Evolutionary conservation across 2,329 filamentous ascomycete genomes (phyloP), one percentile per base, ranked within the genome.

Genomic region (Penicillium sp.): DNA sequence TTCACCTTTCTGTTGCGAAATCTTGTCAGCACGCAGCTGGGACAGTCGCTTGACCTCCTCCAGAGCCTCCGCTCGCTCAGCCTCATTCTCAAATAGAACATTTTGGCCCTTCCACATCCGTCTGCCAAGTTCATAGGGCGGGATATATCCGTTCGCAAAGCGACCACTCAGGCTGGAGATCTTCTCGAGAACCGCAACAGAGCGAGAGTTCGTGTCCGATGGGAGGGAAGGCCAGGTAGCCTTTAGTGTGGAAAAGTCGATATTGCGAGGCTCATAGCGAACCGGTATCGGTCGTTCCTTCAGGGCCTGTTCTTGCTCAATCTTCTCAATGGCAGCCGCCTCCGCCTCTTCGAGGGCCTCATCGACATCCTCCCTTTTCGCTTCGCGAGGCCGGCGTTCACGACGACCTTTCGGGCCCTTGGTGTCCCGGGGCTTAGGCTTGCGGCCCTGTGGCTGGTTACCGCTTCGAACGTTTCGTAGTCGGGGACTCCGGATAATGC

Each of bases 221-320:
- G 73, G 71, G 7, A 75, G 51, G 23, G 71, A 64, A 17, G 73
- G 73, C 73, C 73, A 75, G 9, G 71, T 75, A 23, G 71, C 62
- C 43, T 59, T 65, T 47, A 75, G 41, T 29, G 61, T 66, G 13
- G 66, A 62, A 24, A 67, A 57, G 27, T 63, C 60, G 50, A 71
- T 68, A 4, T 65, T 55, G 17, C 65, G 55, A 12, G 73, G 73
- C 34, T 64, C 61, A 47, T 75, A 75, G 15, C 66, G 69, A 44
- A 66, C 59, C 9, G 71, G 66, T 9, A 54, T 57, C n/a, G 67
- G 64, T 5, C 61, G 67, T 7, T 63, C 56, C 51, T 67, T 61
- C 21, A 68, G 53, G 15, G 62, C 51, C 29, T 71, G 62, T 24
- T 73, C 67, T 39, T 52, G 51, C 23, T 66, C 65, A 17, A 68